Base-by-base conservation (phyloP, 139 green algal genomes). In the Tetradesmus lagerheimii region DNA sequence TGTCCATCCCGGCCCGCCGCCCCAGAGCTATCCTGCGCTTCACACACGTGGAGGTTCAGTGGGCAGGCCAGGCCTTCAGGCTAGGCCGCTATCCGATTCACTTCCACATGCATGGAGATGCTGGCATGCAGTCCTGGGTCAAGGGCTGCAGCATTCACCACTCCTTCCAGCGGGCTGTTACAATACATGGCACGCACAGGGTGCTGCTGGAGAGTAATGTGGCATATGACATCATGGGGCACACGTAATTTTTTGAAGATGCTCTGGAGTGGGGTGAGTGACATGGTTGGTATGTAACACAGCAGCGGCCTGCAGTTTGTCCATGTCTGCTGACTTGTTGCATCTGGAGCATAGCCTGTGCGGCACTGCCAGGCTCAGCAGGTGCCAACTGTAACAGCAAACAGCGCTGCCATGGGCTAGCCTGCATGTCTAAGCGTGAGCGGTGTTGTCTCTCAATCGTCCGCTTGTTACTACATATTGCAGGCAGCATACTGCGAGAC, bases 61-160 rank as follows among this genome's bases (percentile, higher is more conserved):
- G 78, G 64, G 88, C 84, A 66, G 93, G 93, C 0, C 92, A 95
- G 89, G 93, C 92, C 12, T 94, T 93, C 88, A 45, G 81, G n/a
- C 90, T 95, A 66, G 93, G 93, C 47, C 80, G 87, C 34, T 98
- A 98, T 88, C 91, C 94, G 5, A 90, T 97, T 50, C 96, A 98
- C 89, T 96, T 96, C 91, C 96, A 98, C 92, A 93, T 97, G 91
- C 91, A 94, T 38, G 93, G 93, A 50, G 85, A 90, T 39, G 62
- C 76, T 0, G 35, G 23, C 1, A 93, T 88, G 71, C 50, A 86
- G 31, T 91, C 76, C 11, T 96, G 93, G 90, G 78, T 97, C 41
- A 80, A 76, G 20, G 89, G 91, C 67, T 95, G 92, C 88, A 79
- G 89, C 53, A 91, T 97, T 35, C 93, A 95, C 89, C 81, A 95